Evolutionary conservation across 2,329 filamentous ascomycete species (phyloP), one percentile per base, ranked within the genome.

Genomic region (Claviceps cyperi): DNA sequence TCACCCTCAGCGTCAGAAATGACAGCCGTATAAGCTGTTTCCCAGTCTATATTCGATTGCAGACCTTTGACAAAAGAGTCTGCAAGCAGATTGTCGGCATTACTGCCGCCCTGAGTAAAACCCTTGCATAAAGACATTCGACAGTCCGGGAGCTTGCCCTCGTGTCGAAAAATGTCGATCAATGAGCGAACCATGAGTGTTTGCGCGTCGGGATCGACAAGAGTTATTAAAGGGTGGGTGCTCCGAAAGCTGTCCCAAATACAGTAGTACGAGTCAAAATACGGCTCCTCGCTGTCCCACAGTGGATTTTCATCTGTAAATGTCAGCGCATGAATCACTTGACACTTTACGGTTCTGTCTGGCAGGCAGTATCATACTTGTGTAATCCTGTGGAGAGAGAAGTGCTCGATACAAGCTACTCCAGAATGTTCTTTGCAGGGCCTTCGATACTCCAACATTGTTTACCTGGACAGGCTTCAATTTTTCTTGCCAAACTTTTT

Each of bases 121-220:
- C 85, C 85, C 60, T 86, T 87, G 64, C 78, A 85, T 15, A 88
- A 74, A 1, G 76, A 80, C 84, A 89, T 89, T 37, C 84, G 74
- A 60, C 84, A 89, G 63, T 90, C 85, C 0, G 85, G 85, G 1
- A 90, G 67, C 56, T 76, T 84, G 7, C 80, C 80, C 8, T 81
- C 77, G 58, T 84, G 74, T 13, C 74, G 71, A 60, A 87, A 90
- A 8, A 82, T 84, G 54, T 89, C 84, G 2, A 90, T 70, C 43
- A 90, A 65, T 52, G 80, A 80, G 24, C 83, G 74, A 8, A 89
- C 73, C 80, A 89, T 86, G 35, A 75, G 67, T 0, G 80, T 77
- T 60, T 86, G 81, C 1, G 78, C 78, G 5, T 70, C 55, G 0
- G 85, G 84, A 55, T 90, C 84, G 11, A 87, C 58, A 14, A 90